These are phyloP conservation scores for Fagus sylvatica DNA, from an alignment of 306 rosid genomes.

Conservation along the genomic window DNA sequence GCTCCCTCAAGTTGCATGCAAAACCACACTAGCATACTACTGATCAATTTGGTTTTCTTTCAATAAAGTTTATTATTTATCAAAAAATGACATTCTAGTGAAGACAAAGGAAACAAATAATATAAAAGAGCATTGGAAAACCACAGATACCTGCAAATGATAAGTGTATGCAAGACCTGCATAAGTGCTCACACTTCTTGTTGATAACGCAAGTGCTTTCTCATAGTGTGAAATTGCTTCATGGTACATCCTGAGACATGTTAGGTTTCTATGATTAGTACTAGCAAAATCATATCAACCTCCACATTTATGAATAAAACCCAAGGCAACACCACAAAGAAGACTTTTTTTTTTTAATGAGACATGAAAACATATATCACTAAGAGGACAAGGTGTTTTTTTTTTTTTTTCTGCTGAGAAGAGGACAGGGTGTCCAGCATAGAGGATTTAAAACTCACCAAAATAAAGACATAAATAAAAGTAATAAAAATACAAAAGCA, in stretches of 20 bases:
- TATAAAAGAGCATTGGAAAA: background rate
- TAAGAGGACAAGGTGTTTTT: too few relatives aligned
- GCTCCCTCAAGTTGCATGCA: background rate
- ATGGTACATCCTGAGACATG: constrained; percentile 58
- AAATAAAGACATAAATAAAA: background rate
- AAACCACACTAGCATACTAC: background rate
- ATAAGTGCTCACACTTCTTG: constrained; percentile 87
- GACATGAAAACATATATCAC: too few relatives aligned
- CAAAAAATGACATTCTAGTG: background rate
- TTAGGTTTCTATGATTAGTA: constrained; percentile 13
- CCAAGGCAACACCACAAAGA: background rate
- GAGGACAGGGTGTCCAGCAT: background rate
- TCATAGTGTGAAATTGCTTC: constrained; percentile 85
- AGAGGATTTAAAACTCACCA: background rate
- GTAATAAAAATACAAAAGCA: background rate
- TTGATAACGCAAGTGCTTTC: constrained; percentile 86
- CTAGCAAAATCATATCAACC: background rate
- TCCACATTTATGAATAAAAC: background rate
- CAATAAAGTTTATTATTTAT: too few relatives aligned
- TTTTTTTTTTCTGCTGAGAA: too few relatives aligned
- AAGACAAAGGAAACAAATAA: background rate
- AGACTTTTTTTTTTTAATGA: background rate
- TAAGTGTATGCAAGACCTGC: constrained; percentile 95
- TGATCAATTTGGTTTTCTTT: background rate
- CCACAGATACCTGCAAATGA: constrained; percentile 72